Conservation (phyloP, 805 yeast species). For the Schizosaccharomyces osmophilus region DNA sequence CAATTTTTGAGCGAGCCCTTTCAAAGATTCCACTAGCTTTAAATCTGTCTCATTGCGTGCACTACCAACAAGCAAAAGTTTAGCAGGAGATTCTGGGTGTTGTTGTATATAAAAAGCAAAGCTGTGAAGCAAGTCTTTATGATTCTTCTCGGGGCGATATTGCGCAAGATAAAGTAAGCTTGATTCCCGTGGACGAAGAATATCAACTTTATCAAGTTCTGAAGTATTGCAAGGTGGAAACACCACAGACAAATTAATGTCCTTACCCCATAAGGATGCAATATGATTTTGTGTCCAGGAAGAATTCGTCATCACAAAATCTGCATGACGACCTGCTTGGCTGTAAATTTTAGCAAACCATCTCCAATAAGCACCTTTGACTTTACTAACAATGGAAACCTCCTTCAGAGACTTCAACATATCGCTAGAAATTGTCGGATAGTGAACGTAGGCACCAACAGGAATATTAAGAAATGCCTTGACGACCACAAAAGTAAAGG, state of each 20-base stretch:
- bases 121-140: constrained; percentile 38
- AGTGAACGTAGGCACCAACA: constrained; percentile 72
- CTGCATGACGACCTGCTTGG: constrained; percentile 39
- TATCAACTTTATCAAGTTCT: constrained; percentile 8
- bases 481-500: constrained; percentile 57
- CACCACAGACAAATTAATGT: constrained; percentile 21
- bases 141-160: constrained; percentile 87
- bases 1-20: constrained; percentile 20
- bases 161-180: constrained; percentile 52
- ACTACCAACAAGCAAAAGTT: constrained; percentile 57
- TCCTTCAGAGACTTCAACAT: constrained; percentile 43
- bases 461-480: constrained; percentile 39
- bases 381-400: constrained; percentile 8
- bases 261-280: constrained; percentile 30
- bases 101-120: constrained; percentile 29
- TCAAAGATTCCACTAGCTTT: constrained; percentile 27
- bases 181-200: constrained; percentile 7
- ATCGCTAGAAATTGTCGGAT: constrained; percentile 71
- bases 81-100: constrained; percentile 10
- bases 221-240: constrained; percentile 85
- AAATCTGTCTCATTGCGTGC: constrained; percentile 50
- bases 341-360: constrained; percentile 37
- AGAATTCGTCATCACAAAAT: constrained; percentile 52
- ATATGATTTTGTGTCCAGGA: constrained; percentile 81
- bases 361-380: constrained; percentile 48